These are phyloP conservation scores for Rhodotorula glutinis DNA, from an alignment of 1,284 basidiomycete species.

Conservation along the genomic window DNA sequence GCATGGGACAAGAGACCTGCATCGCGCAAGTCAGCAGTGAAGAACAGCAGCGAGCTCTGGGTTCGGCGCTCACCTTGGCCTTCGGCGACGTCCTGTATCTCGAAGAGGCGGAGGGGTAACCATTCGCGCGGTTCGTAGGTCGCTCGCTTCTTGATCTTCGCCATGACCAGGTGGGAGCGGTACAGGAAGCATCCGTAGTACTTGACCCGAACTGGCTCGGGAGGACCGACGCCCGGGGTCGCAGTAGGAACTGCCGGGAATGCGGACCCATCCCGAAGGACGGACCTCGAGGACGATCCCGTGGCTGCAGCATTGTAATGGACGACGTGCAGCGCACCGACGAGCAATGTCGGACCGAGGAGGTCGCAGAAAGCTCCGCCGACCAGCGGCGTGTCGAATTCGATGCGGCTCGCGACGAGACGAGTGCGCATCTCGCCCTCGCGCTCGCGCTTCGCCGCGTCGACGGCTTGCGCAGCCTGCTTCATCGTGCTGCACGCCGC, in stretches of 20 bases:
- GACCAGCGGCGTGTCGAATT: constrained; percentile 32
- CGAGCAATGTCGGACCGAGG: constrained; percentile 40
- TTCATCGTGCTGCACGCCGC: constrained; percentile 14
- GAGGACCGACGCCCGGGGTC: background rate
- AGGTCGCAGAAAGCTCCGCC: constrained; percentile 35
- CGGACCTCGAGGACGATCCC: no score
- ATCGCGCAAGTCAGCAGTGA: constrained; percentile 11
- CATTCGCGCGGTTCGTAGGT: constrained; percentile 81
- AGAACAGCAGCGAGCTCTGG: no score
- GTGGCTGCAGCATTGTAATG: background rate
- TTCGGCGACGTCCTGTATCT: constrained; percentile 39
- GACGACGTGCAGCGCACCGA: constrained; percentile 38
- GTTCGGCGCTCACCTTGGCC: constrained; percentile 42
- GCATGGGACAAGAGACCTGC: constrained; percentile 72
- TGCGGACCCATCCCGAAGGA: background rate
- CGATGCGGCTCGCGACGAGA: constrained; percentile 40
- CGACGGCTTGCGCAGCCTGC: constrained; percentile 30
- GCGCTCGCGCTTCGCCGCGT: constrained; percentile 37
- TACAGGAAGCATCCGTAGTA: constrained; percentile 70
- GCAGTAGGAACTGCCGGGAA: background rate
- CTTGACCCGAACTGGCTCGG: constrained; percentile 45
- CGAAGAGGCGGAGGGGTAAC: constrained; percentile 60
- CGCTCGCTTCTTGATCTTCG: constrained; percentile 73
- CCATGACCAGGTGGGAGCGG: constrained; percentile 75
- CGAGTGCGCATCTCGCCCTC: constrained; percentile 40